phyloP scores from a whole-genome alignment of 2,329 filamentous ascomycete species.

The Aspergillus ibericus region DNA sequence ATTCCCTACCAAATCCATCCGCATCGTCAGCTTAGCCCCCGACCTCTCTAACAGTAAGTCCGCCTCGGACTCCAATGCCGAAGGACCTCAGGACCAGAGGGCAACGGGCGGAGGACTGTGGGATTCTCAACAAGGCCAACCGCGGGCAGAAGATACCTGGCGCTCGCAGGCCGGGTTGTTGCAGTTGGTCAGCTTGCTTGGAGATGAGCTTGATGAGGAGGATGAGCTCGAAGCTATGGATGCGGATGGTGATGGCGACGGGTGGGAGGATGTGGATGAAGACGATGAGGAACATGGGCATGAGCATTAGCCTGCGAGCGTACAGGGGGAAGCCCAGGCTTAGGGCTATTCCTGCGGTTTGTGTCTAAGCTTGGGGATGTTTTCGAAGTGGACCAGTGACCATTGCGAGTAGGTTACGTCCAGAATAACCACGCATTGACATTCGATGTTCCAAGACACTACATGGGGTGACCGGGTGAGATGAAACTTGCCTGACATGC shows the following conservation, averaged over 20 bases:
- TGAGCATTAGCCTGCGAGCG: neutral
- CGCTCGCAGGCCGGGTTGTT: slow-evolving; percentile 24
- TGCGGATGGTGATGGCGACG: neutral
- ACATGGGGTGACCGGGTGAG: neutral
- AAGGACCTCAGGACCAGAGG: neutral
- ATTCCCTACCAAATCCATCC: slow-evolving; percentile 44
- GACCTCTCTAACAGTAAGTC: slow-evolving; percentile 15
- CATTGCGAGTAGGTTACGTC: neutral
- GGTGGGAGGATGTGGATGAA: slow-evolving; percentile 7
- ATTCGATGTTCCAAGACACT: neutral
- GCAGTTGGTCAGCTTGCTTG: slow-evolving; percentile 29
- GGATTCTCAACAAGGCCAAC: slow-evolving; percentile 6
- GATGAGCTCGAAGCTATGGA: slow-evolving; percentile 8
- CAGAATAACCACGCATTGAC: neutral
- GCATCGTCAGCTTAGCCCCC: slow-evolving; percentile 41
- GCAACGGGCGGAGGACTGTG: slow-evolving; percentile 2
- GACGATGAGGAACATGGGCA: slow-evolving; percentile 4
- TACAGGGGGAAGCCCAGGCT: neutral
- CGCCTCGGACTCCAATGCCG: neutral
- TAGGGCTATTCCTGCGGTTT: neutral
- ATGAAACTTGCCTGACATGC: neutral
- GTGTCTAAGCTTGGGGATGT: too few species aligned
- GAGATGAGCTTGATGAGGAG: slow-evolving; percentile 22
- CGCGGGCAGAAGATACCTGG: slow-evolving; percentile 18
- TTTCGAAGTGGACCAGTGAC: neutral